Evolutionary conservation across 208 protist species (phyloP), one percentile per base, ranked within the genome.

Genomic region (Trypanosoma caninum): DNA sequence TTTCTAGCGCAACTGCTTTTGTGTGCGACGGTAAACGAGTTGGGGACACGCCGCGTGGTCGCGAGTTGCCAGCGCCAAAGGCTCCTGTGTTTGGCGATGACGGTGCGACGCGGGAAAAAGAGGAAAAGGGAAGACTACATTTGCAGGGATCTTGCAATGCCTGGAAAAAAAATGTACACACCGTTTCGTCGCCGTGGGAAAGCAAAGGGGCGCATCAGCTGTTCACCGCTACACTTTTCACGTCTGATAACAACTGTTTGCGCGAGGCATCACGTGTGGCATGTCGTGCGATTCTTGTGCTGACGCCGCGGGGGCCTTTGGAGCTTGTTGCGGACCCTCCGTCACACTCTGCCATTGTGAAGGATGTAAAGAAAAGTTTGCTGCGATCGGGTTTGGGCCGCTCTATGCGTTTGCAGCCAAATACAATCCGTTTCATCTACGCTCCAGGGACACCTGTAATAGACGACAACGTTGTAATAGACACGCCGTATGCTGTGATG

Each of bases 331-430:
- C 58, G 11, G 35, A 58, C 18, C 7, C 13, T 42, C 40, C 65
- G 2, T 22, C 27, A 20, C 1, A 27, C 20, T 3, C 11, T 11
- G 65, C 82, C 3, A 84, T 72, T 2, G 45, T 81, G 3, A 34
- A 42, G 9, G 84, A 91, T 70, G 59, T 86, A 2, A 69, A 76
- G 50, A 28, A 69, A 38, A 79, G 69, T 42, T 41, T 88, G 10
- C 28, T 81, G 46, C 55, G 79, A 54, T 80, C 66, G 22, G 74
- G 74, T 3, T 53, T 85, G 25, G 84, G 79, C 9, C 73, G 70
- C 23, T 70, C 69, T 9, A 45, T 86, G 48, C 72, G 69, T n/a
- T 46, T 86, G 31, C 38, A 57, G 7, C 44, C 28, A 34, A 48
- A 71, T 7, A n/a, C 45, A 18, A 23, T 85, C 14, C 31, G 20